phyloP scores from a whole-genome alignment of 2,329 filamentous ascomycete genomes.

The Aspergillus sergii region DNA sequence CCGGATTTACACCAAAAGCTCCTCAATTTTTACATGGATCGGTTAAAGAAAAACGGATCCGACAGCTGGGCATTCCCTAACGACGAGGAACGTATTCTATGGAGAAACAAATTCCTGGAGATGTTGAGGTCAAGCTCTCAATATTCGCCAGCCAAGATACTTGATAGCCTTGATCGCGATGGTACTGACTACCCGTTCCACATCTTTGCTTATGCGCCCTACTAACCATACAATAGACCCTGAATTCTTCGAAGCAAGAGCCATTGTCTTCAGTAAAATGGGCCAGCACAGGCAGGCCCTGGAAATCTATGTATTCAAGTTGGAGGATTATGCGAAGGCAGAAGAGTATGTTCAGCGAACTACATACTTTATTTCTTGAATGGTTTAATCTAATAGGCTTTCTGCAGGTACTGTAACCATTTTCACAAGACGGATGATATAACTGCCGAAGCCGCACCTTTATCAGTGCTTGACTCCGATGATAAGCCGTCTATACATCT shows the following conservation, averaged over 20 bases:
- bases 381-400: constrained; percentile 15
- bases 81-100: constrained; percentile 56
- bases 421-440: constrained; percentile 65
- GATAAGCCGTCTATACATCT: constrained; percentile 82
- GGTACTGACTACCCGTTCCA: constrained; percentile 55
- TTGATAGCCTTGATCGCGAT: constrained; percentile 76
- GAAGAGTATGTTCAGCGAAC: constrained; percentile 70
- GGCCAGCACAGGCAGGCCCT: constrained; percentile 91
- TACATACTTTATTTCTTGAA: not conserved
- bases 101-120: constrained; percentile 68
- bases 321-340: constrained; percentile 82
- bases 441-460: constrained; percentile 34
- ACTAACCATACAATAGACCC: constrained; percentile 61
- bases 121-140: constrained; percentile 77
- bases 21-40: constrained; percentile 69
- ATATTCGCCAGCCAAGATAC: constrained; percentile 78
- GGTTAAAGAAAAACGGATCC: constrained; percentile 46
- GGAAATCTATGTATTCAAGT: constrained; percentile 96
- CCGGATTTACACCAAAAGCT: constrained; percentile 86
- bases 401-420: constrained; percentile 78
- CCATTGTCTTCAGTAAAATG: constrained; percentile 92
- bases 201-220: not conserved
- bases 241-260: constrained; percentile 83
- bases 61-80: constrained; percentile 39
- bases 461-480: constrained; percentile 51